Conservation (phyloP, 805 yeast species). For the Monosporozyma unispora region DNA sequence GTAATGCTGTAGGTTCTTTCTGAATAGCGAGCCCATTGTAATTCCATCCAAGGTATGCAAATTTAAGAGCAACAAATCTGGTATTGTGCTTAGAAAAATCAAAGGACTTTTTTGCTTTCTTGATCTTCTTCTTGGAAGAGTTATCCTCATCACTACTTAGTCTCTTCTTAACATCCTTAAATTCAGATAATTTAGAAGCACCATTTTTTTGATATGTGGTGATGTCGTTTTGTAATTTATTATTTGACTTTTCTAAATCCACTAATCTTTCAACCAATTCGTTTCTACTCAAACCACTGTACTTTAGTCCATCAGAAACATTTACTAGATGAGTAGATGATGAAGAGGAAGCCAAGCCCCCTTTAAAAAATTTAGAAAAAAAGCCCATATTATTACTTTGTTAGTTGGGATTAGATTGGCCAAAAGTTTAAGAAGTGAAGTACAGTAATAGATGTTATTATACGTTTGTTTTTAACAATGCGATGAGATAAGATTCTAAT, state of each 20-base stretch:
- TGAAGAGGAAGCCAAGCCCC: conserved; percentile 4
- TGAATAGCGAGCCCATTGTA: conserved; percentile 88
- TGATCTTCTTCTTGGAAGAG: conserved; percentile 9
- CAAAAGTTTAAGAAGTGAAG: no score
- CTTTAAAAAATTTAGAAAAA: conserved; percentile 10
- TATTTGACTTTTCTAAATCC: conserved; percentile 40
- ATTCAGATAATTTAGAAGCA: neutral
- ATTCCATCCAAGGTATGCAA: conserved; percentile 90
- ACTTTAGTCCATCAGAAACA: conserved; percentile 25
- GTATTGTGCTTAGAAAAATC: conserved; percentile 56
- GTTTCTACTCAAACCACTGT: conserved; percentile 54
- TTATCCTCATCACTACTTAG: neutral
- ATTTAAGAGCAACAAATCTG: conserved; percentile 68
- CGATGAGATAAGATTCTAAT: neutral
- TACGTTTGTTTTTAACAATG: neutral
- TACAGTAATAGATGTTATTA: neutral
- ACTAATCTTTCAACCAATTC: conserved; percentile 50
- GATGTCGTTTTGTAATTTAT: conserved; percentile 1
- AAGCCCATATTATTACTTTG: conserved; percentile 11
- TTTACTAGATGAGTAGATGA: neutral
- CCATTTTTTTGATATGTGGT: neutral
- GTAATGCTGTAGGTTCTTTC: conserved; percentile 62
- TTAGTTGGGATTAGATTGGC: neutral
- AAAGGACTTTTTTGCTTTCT: conserved; percentile 39
- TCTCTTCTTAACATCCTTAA: neutral